Conservation (phyloP, 805 yeast genomes). For the Hermanozyma aechmeae region DNA sequence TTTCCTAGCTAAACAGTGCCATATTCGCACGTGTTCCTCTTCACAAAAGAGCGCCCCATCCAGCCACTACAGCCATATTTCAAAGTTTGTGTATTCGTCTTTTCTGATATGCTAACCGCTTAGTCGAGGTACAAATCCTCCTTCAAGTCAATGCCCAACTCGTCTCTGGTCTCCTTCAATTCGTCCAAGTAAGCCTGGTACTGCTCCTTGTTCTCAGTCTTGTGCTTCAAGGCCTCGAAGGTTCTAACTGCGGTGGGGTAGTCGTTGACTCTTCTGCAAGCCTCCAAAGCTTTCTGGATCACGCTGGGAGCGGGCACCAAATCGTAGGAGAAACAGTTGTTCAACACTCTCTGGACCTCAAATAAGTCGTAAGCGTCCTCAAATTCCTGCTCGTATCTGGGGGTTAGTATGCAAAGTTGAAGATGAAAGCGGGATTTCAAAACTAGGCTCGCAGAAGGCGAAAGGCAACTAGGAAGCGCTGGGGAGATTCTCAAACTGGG, state of each 20-base stretch:
- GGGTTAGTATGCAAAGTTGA: constrained; percentile 26
- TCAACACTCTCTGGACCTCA: constrained; percentile 73
- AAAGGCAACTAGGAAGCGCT: too few species aligned
- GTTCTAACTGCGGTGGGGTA: constrained; percentile 98
- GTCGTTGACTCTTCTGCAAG: constrained; percentile 98
- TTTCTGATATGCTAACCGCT: too few species aligned
- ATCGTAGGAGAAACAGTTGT: constrained; percentile 97
- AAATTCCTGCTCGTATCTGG: constrained; percentile 87
- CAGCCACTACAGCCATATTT: too few species aligned
- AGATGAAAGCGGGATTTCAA: too few species aligned
- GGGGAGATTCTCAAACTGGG: too few species aligned
- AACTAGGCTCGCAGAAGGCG: too few species aligned
- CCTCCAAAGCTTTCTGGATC: constrained; percentile 89
- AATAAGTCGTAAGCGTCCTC: constrained; percentile 56
- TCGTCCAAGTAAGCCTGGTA: constrained; percentile 95
- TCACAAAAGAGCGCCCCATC: too few species aligned
- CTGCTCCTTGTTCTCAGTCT: constrained; percentile 90
- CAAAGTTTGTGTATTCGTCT: too few species aligned
- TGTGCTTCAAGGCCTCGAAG: constrained; percentile 92
- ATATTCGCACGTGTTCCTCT: too few species aligned
- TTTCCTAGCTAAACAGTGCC: too few species aligned
- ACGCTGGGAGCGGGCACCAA: constrained; percentile 97
- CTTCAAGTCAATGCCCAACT: constrained; percentile 86
- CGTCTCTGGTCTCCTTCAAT: constrained; percentile 82
- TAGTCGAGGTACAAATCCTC: constrained; percentile 62